phyloP scores from a whole-genome alignment of 495 filamentous ascomycete species.

The Darksidea phi region DNA sequence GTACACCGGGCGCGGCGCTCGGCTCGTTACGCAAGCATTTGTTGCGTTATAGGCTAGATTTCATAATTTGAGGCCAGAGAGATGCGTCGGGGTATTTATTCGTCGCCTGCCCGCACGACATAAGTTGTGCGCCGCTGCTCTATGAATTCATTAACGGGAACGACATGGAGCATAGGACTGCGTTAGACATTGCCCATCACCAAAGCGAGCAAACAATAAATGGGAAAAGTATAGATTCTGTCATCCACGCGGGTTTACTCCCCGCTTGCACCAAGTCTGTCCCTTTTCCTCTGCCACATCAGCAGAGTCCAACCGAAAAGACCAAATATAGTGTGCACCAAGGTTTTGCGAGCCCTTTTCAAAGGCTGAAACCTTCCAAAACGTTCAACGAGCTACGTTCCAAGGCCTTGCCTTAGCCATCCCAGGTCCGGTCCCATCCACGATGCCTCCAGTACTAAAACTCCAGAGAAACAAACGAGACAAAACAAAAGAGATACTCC shows the following conservation, averaged over 20 bases:
- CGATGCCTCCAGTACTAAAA: too few species aligned
- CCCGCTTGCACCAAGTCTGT: too few species aligned
- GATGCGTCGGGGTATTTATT: too few species aligned
- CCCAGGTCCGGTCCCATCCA: too few species aligned
- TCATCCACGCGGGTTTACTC: neutral
- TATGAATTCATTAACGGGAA: too few species aligned
- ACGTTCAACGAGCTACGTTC: neutral
- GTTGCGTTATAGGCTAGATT: too few species aligned
- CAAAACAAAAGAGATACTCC: neutral
- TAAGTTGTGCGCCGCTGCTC: too few species aligned
- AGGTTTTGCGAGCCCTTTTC: neutral
- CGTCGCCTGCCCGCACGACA: too few species aligned
- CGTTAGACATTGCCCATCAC: neutral
- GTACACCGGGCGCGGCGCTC: too few species aligned
- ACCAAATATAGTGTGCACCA: neutral
- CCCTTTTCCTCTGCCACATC: neutral
- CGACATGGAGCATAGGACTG: too few species aligned
- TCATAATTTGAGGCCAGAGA: too few species aligned
- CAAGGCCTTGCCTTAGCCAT: neutral
- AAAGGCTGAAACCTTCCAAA: neutral
- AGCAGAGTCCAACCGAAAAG: neutral
- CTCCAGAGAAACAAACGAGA: neutral
- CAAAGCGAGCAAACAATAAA: neutral
- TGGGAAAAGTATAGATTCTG: neutral
- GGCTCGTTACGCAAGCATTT: too few species aligned